Evolutionary conservation across 352 stramenopile species (phyloP), one percentile per base, ranked within the genome.

Genomic region (Phytophthora nicotianae): DNA sequence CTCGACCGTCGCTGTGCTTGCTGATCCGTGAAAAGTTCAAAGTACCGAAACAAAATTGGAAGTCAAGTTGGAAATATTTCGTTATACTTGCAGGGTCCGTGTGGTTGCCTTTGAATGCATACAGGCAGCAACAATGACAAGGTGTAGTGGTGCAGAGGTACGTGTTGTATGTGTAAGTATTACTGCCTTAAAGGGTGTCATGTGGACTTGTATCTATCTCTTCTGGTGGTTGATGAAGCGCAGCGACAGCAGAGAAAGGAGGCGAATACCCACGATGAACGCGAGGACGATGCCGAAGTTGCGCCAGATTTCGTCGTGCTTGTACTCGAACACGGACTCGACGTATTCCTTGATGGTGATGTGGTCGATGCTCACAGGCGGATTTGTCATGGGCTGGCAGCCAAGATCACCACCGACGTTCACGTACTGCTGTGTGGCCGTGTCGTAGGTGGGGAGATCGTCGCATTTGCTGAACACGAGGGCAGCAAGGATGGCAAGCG

Each of bases 1-100:
- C 27, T 95, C 86, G 23, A 95, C 80, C 16, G 68, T 95, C 33
- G 75, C 70, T 26, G 79, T 92, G 32, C 58, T 88, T 42, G 83
- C 76, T 29, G 79, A 92, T 20, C 69, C 72, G 13, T 81, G 42
- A 77, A 52, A 37, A 32, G 4, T 17, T 13, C 1, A 49, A 21
- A 1, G 16, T n/a, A 37, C 23, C 21, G 6, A 16, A 46, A 46
- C 23, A 21, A 32, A 43, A 43, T 21, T 43, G 37, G n/a, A 10
- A 23, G 16, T 43, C 37, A 43, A 43, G 37, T 21, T 19, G 37
- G 5, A 8, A 43, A n/a, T 43, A 43, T 43, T 43, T 43, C 19
- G 14, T 10, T 38, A 29, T 7, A n/a, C n/a, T n/a, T n/a, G n/a
- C n/a, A n/a, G n/a, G n/a, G n/a, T n/a, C n/a, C 24, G 24, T 29